Base-by-base conservation (phyloP, 108 stramenopile genomes). In the Cylindrotheca fusiformis region DNA sequence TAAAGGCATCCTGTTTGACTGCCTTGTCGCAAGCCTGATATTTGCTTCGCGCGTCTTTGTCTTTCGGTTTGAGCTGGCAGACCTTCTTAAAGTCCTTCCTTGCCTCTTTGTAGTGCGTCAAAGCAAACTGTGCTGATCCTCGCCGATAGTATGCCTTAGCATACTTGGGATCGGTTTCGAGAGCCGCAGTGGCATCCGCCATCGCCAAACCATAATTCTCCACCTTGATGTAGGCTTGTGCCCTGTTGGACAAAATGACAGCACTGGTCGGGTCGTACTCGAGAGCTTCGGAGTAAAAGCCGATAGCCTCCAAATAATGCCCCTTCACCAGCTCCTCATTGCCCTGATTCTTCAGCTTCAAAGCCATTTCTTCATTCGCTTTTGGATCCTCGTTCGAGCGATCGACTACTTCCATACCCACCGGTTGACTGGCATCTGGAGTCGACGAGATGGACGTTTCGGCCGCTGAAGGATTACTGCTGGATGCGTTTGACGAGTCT, bases 121-220 rank as follows among this genome's bases (percentile, higher is more conserved):
- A 83, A 1, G 98, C 99, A 72, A 92, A 96, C 27, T 97, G 82
- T 12, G 99, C 97, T 21, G 93, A 85, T 8, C 95, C 99, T n/a
- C 95, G 69, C 1, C 99, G 86, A 67, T 99, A 99, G 60, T 97
- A 98, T 0, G 86, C 97, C 78, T 99, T 99, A 58, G 96, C 78
- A 66, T 98, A 99, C 0, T 55, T 52, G 2, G 90, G 79, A 74
- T 98, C 97, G n/a, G 96, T 58, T 32, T 74, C 66, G 44, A 99
- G 75, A 10, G 97, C 96, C 20, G 66, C 59, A 17, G 87, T 90
- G 36, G 97, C 96, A 68, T 99, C 99, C 4, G 60, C 60, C 60
- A 98, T 96, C 44, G 99, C 99, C 55, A 95, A 70, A 0, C 97
- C 99, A 69, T 97, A 98, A 53, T 90, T 88, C 76, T 99, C 98